Base-by-base conservation (phyloP, 805 yeast genomes). In the Saturnispora serradocipensis region DNA sequence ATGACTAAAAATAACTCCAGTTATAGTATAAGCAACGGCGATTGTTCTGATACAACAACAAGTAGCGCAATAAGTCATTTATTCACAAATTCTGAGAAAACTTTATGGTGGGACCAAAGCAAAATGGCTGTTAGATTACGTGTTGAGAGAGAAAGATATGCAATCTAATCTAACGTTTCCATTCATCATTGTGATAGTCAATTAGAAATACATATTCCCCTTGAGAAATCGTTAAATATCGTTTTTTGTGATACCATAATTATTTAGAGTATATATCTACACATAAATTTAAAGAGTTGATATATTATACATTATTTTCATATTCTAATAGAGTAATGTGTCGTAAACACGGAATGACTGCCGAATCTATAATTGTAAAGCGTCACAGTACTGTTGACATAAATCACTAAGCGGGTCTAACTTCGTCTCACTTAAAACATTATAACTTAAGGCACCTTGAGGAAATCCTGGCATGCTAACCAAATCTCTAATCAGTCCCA, bases 301-400 rank as follows among this genome's bases (percentile, higher is more conserved):
- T 30, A 30, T 9, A 30, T 9, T 30, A 30, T 30, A 30, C 34
- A 30, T 30, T 13, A 18, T 35, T 9, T 35, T 35, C 18, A 35
- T 35, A 35, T 9, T 39, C 25, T 18, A 39, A 18, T 13, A 13
- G 13, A 18, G 9, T 15, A 11, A 39, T 25, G 22, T 22, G 5
- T 22, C 22, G 22, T 22, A 22, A 22, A 22, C 22, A 22, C 22
- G 5, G 4, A 22, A 22, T 22, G 4, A 22, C 22, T 4, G 22
- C 22, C n/a, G 28, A n/a, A 49, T 18, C 18, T 49, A 68, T 53
- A 68, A 66, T 47, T 69, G 72, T 48, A 69, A 54, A 1, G 72
- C 72, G 54, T 69, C 72, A 48, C 71, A 68, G 45, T 69, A 69
- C 49, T 69, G 72, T 51, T 69, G 72, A 46, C 72, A 69, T 44